phyloP scores from a whole-genome alignment of 1,284 basidiomycete species.

The Ceratobasidium sp. region DNA sequence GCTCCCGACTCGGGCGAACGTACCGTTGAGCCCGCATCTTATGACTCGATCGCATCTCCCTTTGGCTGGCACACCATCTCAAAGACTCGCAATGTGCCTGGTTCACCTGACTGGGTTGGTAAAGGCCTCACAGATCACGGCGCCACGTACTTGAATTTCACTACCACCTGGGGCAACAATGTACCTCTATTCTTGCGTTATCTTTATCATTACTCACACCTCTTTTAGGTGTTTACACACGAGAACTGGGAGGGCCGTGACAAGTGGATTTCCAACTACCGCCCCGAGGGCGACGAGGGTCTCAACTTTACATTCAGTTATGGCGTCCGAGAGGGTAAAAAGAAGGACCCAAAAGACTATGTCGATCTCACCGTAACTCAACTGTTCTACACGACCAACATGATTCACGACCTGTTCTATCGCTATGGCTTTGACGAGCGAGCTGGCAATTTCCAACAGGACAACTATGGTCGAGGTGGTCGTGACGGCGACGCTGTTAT shows the following conservation, averaged over 20 bases:
- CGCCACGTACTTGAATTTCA: constrained; percentile 69
- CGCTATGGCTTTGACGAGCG: constrained; percentile 91
- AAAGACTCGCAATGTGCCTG: constrained; percentile 65
- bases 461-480: constrained; percentile 94
- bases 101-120: constrained; percentile 41
- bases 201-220: constrained; percentile 26
- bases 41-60: constrained; percentile 81
- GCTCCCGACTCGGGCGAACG: constrained; percentile 76
- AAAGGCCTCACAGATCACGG: constrained; percentile 48
- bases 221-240: constrained; percentile 75
- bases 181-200: constrained; percentile 58
- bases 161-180: constrained; percentile 92
- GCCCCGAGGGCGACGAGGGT: constrained; percentile 73
- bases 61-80: constrained; percentile 84
- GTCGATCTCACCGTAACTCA: constrained; percentile 89
- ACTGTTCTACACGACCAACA: constrained; percentile 93
- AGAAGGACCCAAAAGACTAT: constrained; percentile 75
- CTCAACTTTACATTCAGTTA: constrained; percentile 81
- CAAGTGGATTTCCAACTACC: constrained; percentile 80
- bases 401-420: constrained; percentile 66
- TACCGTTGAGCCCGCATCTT: constrained; percentile 69
- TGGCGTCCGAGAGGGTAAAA: constrained; percentile 65
- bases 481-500: constrained; percentile 90
- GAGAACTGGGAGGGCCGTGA: constrained; percentile 91
- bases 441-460: constrained; percentile 96